These are phyloP conservation scores for Hyaloscypha finlandica DNA, from an alignment of 495 filamentous ascomycete genomes.

Conservation along the genomic window DNA sequence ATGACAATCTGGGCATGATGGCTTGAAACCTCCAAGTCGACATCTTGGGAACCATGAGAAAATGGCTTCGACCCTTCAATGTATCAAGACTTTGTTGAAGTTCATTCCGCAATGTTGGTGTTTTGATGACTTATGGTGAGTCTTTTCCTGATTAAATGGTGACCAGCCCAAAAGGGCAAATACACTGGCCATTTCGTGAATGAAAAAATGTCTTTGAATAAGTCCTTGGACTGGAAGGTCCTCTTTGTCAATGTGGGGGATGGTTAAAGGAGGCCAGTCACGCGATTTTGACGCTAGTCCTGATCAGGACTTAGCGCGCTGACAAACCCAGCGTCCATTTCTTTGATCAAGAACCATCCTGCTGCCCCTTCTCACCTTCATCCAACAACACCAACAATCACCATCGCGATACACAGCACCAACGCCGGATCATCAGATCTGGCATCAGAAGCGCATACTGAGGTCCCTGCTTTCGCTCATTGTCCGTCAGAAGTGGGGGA, in stretches of 20 bases:
- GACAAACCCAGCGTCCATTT: background rate
- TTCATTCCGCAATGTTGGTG: background rate
- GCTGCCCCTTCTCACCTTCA: background rate
- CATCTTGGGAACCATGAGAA: background rate
- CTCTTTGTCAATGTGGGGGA: background rate
- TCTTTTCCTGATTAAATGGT: background rate
- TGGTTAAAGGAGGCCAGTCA: background rate
- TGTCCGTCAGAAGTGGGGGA: slow-evolving; percentile 23
- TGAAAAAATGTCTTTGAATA: background rate
- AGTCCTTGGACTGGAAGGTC: background rate
- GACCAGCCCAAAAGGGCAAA: background rate
- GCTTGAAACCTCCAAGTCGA: background rate
- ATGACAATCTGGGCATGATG: background rate
- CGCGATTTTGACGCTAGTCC: background rate
- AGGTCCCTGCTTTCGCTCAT: slow-evolving; percentile 8
- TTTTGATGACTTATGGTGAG: background rate
- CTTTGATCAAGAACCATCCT: background rate
- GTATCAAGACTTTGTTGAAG: background rate
- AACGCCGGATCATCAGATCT: slow-evolving; percentile 16
- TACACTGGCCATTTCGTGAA: too few relatives aligned
- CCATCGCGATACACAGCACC: slow-evolving; percentile 5
- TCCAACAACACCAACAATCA: slow-evolving; percentile 10
- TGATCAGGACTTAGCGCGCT: background rate
- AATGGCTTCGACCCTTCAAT: background rate
- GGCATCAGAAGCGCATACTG: slow-evolving; percentile 13